phyloP scores from a whole-genome alignment of 768 basidiomycete genomes.

The Naematelia aurantialba region DNA sequence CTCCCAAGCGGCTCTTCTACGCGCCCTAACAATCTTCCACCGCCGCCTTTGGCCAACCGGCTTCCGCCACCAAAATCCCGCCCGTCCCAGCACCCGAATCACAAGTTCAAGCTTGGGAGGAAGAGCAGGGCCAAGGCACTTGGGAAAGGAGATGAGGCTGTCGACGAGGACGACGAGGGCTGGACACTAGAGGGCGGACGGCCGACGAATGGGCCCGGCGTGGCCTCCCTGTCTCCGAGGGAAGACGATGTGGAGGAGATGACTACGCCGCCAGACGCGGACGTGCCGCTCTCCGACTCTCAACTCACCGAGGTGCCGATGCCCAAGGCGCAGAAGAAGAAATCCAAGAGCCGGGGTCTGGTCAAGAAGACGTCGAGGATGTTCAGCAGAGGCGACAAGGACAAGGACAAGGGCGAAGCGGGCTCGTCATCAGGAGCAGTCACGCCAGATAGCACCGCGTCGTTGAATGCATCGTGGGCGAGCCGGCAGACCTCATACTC shows the following conservation, averaged over 20 bases:
- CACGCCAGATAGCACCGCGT: constrained; percentile 13
- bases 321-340: constrained; percentile 22
- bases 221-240: too few relatives aligned
- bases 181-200: constrained; percentile 34
- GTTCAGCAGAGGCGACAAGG: constrained; percentile 26
- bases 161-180: constrained; percentile 28
- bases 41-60: constrained; percentile 25
- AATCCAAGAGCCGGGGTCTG: constrained; percentile 26
- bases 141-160: constrained; percentile 10
- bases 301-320: constrained; percentile 24
- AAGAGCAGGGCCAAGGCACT: constrained; percentile 14
- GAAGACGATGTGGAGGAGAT: constrained; percentile 1
- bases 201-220: neutral
- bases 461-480: constrained; percentile 8
- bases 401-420: constrained; percentile 13
- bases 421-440: constrained; percentile 3
- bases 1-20: neutral
- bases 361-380: constrained; percentile 43
- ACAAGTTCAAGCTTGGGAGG: constrained; percentile 20
- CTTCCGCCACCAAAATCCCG: constrained; percentile 19
- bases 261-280: neutral
- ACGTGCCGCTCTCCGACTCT: constrained; percentile 18
- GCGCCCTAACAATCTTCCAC: constrained; percentile 15
- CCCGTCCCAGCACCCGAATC: constrained; percentile 6
- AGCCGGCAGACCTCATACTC: constrained; percentile 39